phyloP scores from a whole-genome alignment of 2,329 filamentous ascomycete genomes.

The Monosporascus sp. region DNA sequence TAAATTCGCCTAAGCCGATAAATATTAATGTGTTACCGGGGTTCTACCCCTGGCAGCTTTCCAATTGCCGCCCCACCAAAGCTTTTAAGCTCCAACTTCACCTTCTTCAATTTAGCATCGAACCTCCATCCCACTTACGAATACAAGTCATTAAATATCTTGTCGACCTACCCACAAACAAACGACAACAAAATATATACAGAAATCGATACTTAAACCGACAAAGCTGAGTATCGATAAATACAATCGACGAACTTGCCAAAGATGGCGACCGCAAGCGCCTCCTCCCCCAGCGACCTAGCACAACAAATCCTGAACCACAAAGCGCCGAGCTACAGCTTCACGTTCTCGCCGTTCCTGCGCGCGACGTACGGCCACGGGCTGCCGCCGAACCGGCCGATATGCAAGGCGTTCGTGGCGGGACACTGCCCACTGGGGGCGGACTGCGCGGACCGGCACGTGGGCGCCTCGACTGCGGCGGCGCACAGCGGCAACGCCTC shows the following conservation, averaged over 20 bases:
- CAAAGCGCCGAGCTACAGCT: conserved; percentile 55
- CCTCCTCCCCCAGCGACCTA: conserved; percentile 16
- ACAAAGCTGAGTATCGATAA: background rate
- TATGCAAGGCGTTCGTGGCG: conserved; percentile 80
- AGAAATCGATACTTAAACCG: background rate
- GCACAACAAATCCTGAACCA: conserved; percentile 51
- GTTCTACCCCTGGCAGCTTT: background rate
- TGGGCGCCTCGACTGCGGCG: conserved; percentile 33
- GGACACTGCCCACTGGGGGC: conserved; percentile 84
- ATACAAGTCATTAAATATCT: background rate
- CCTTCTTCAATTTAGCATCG: background rate
- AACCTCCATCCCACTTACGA: background rate
- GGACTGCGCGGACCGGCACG: conserved; percentile 80
- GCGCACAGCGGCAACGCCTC: conserved; percentile 37
- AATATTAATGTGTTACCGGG: background rate
- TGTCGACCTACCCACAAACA: background rate
- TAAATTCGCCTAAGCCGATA: background rate
- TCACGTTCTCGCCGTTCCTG: conserved; percentile 83
- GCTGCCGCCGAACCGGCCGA: conserved; percentile 69
- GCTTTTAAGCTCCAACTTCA: background rate
- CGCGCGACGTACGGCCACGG: conserved; percentile 79
- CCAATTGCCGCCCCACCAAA: background rate
- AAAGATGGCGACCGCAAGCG: conserved; percentile 20
- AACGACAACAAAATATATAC: background rate
- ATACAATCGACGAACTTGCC: conserved; percentile 16